Evolutionary conservation across 2,329 filamentous ascomycete genomes (phyloP).

Genomic region (Dichotomopilus funicola): DNA sequence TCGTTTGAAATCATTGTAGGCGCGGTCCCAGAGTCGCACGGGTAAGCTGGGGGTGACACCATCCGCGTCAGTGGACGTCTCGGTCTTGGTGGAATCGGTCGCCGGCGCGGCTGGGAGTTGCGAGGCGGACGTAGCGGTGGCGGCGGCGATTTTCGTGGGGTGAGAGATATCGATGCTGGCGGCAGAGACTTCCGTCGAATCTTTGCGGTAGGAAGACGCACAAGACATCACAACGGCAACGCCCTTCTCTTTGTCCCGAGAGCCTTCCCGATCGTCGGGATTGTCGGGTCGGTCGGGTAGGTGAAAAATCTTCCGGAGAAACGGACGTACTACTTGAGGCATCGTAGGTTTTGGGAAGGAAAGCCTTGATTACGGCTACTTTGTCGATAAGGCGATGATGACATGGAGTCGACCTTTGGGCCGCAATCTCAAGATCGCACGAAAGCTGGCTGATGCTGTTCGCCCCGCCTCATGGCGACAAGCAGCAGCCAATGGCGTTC

Average conservation of each 20-base stretch:
- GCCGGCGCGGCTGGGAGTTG: background rate
- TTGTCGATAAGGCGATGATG: background rate
- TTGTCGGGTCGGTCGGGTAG: background rate
- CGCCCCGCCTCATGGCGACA: background rate
- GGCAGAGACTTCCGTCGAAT: background rate
- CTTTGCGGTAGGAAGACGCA: background rate
- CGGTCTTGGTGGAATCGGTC: background rate
- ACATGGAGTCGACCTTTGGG: background rate
- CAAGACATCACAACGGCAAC: background rate
- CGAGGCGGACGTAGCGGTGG: background rate
- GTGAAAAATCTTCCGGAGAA: background rate
- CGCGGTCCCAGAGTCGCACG: conserved; percentile 4
- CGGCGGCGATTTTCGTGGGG: background rate
- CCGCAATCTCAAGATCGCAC: background rate
- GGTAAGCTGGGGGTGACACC: background rate
- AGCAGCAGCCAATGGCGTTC: background rate
- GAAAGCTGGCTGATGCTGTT: background rate
- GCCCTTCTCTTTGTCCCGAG: background rate
- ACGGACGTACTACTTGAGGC: background rate
- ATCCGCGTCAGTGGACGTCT: background rate
- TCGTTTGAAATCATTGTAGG: conserved; percentile 6
- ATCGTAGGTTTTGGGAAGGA: background rate
- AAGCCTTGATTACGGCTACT: background rate
- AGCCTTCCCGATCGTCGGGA: background rate
- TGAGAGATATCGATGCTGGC: background rate